Conservation (phyloP, 768 basidiomycete species). For the Xerocomellus amylosporus region DNA sequence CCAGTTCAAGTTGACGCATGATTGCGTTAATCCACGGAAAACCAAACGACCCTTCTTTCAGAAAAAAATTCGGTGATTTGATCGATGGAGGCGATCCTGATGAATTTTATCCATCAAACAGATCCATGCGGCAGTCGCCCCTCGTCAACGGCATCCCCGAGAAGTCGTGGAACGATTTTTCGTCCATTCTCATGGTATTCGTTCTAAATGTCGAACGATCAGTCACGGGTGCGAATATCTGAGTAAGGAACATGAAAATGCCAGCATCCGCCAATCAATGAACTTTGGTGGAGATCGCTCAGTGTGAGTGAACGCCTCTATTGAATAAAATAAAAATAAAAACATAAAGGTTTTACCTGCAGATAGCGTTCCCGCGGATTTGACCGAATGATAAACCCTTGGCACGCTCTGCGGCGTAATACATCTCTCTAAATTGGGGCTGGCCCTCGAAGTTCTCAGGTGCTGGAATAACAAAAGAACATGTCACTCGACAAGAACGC, state of each 20-base stretch:
- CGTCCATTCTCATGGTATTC: conserved; percentile 3
- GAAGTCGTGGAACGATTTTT: conserved; percentile 16
- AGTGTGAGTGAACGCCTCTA: not conserved
- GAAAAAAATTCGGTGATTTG: not conserved
- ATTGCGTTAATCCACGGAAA: conserved; percentile 23
- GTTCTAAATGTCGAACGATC: not conserved
- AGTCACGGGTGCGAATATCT: not conserved
- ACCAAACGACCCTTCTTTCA: conserved; percentile 2
- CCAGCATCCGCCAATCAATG: conserved; percentile 5
- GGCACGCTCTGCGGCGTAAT: conserved; percentile 3
- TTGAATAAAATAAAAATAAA: conserved; percentile 5
- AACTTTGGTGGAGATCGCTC: conserved; percentile 3
- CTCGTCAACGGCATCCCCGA: conserved; percentile 13
- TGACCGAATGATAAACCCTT: conserved; percentile 10
- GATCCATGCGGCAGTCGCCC: conserved; percentile 6
- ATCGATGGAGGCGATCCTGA: not conserved
- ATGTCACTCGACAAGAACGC: not conserved
- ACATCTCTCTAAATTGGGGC: conserved; percentile 5
- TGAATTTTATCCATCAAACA: conserved; percentile 7
- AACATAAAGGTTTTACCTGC: conserved; percentile 6
- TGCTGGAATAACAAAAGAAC: not conserved
- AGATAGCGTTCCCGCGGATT: conserved; percentile 23
- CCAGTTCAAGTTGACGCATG: conserved; percentile 15
- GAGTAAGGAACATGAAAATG: conserved; percentile 3
- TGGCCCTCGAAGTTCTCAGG: conserved; percentile 10